Evolutionary conservation across 176 grass and related monocot species (phyloP).

Genomic region (Oryza glaberrima): DNA sequence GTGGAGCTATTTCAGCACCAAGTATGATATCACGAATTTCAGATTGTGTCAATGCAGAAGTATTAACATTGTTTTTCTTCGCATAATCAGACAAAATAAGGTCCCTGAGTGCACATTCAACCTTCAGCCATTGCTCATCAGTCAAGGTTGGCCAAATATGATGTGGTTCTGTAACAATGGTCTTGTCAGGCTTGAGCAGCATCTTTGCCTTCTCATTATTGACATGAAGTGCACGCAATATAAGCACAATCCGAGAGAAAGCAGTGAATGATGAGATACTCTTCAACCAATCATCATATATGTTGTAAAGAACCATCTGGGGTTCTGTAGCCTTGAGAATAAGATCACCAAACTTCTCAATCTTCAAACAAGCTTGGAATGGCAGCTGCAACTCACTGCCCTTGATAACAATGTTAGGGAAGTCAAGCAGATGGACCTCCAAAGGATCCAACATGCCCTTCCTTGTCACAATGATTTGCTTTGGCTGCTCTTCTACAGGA

Average conservation of each 20-base stretch:
- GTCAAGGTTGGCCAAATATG: constrained; percentile 94
- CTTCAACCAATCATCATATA: constrained; percentile 99
- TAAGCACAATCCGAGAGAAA: constrained; percentile 92
- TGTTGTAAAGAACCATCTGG: constrained; percentile 97
- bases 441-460: constrained; percentile 98
- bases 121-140: constrained; percentile 99
- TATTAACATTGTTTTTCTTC: constrained; percentile 99
- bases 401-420: constrained; percentile 98
- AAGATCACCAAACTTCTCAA: constrained; percentile 98
- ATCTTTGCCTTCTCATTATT: constrained; percentile 99
- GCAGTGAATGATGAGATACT: constrained; percentile 98
- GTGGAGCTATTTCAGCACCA: constrained; percentile 98
- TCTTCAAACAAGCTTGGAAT: constrained; percentile 99
- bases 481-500: constrained; percentile 96
- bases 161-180: constrained; percentile 93
- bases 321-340: constrained; percentile 98
- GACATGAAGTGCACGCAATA: constrained; percentile 90
- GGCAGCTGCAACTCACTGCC: constrained; percentile 96
- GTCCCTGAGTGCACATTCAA: constrained; percentile 94
- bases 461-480: constrained; percentile 96
- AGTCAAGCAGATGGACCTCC: constrained; percentile 97
- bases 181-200: constrained; percentile 98
- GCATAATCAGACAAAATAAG: constrained; percentile 99
- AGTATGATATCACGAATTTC: constrained; percentile 99
- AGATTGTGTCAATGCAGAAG: constrained; percentile 94